Base-by-base conservation (phyloP, 208 protist genomes). In the Strigomonas culicis region DNA sequence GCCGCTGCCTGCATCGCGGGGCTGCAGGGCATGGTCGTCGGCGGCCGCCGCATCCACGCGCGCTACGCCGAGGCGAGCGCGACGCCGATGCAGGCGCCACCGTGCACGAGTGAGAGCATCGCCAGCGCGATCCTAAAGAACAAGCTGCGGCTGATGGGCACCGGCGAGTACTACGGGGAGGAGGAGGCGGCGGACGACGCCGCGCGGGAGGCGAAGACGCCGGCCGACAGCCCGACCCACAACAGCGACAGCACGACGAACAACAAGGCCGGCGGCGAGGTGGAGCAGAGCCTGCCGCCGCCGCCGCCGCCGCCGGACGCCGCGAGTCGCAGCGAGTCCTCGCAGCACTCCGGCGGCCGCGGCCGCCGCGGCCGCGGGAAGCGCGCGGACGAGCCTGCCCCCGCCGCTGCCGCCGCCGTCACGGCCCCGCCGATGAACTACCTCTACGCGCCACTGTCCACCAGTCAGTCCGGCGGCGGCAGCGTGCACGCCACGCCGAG, bases 1-100 rank as follows among this genome's bases (percentile, higher is more conserved):
- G 85, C 85, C 15, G 57, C 55, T 8, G 60, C 58, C 30, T 88
- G 81, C 74, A 88, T 92, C 36, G 46, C 66, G 52, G 62, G 47
- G 2, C 55, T 88, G 28, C 71, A 87, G 52, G 74, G 79, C 22
- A 68, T 49, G 6, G 55, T 53, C 47, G 36, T 86, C 17, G 55
- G 59, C 39, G 76, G 74, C 3, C 78, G 74, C 8, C 44, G 58
- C 10, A 66, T 92, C 25, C 74, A 88, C 56, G 80, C 76, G 22
- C 4, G 49, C 8, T 21, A 24, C 25, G 49, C 49, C 13, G 49
- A 55, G 11, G 49, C 15, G 27, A 41, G 8, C 6, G 52, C 52
- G 24, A 27, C 52, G 27, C 52, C 52, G 17, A 31, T 17, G 25
- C 28, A 39, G 32, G 4, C 13, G 15, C 24, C 52, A 41, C 52